Percentiles rank a stretch among this genome's conserved stretches.
phyloP scores from a whole-genome alignment of 768 basidiomycete genomes.

The Gymnopilus dilepis region DNA sequence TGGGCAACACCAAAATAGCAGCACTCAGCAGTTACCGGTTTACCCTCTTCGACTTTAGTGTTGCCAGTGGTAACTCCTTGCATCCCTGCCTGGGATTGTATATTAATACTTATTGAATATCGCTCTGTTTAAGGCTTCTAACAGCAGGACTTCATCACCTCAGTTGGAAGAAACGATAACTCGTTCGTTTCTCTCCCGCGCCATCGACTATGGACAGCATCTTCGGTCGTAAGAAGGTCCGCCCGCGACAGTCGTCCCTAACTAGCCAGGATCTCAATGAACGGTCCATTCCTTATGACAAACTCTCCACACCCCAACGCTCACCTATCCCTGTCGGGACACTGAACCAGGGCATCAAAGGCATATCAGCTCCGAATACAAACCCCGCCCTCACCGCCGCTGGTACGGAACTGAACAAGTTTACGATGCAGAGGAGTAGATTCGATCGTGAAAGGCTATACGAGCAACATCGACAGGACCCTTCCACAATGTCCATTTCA shows the following conservation, averaged over 20 bases:
- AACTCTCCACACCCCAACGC: conserved; percentile 57
- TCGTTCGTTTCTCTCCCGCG: not conserved
- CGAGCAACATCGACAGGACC: conserved; percentile 50
- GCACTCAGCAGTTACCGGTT: too few relatives aligned
- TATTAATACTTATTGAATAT: not conserved
- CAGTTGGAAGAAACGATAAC: not conserved
- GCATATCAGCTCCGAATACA: conserved; percentile 84
- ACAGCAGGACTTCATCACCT: too few relatives aligned
- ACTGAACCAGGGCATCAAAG: conserved; percentile 59
- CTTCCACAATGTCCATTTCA: conserved; percentile 54
- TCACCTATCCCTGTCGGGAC: conserved; percentile 65
- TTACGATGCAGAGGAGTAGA: conserved; percentile 53
- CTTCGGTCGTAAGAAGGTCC: conserved; percentile 68
- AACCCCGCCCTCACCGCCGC: conserved; percentile 77
- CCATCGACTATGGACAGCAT: conserved; percentile 59
- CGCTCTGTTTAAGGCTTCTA: not conserved
- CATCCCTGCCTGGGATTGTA: not conserved
- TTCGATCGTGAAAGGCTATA: conserved; percentile 62
- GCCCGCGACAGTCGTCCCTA: conserved; percentile 65
- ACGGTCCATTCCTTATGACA: conserved; percentile 76
- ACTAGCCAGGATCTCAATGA: conserved; percentile 67
- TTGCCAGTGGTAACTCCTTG: not conserved
- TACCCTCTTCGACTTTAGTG: not conserved
- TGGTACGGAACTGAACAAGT: conserved; percentile 76
- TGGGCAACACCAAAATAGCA: conserved; percentile 3